Conservation (phyloP, 2,329 filamentous ascomycete species). For the Acarospora socialis region DNA sequence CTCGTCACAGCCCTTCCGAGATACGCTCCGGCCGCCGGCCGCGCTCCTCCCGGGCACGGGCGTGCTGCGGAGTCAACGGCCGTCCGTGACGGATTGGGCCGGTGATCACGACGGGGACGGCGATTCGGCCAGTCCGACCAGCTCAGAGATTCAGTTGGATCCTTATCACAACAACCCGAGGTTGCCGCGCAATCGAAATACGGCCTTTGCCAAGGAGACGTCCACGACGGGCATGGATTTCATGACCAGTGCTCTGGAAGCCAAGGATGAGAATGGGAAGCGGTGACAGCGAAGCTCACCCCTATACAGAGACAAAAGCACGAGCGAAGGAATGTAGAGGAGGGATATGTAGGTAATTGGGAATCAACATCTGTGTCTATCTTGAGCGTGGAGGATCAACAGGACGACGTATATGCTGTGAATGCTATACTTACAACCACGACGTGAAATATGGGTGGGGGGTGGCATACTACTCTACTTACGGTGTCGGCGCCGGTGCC, state of each 20-base stretch:
- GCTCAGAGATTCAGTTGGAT: conserved; percentile 12
- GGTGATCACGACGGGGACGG: conserved; percentile 12
- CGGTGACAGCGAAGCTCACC: too few relatives aligned
- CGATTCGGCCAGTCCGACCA: conserved; percentile 9
- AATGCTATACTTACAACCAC: too few relatives aligned
- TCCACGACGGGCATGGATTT: conserved; percentile 12
- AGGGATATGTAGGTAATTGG: too few relatives aligned
- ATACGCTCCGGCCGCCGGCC: conserved; percentile 7
- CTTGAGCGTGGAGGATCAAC: too few relatives aligned
- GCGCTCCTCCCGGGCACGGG: conserved; percentile 3
- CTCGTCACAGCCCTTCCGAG: conserved; percentile 7
- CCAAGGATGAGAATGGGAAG: conserved; percentile 8
- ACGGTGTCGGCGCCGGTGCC: too few relatives aligned
- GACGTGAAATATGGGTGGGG: too few relatives aligned
- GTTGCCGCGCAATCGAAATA: not conserved
- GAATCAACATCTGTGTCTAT: too few relatives aligned
- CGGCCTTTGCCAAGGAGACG: conserved; percentile 6
- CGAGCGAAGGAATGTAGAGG: too few relatives aligned
- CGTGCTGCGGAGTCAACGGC: conserved; percentile 11
- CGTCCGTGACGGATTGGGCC: conserved; percentile 13
- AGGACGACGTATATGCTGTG: too few relatives aligned
- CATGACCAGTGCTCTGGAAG: conserved; percentile 13
- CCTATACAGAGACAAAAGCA: too few relatives aligned
- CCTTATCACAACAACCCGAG: conserved; percentile 11
- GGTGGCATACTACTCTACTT: too few relatives aligned